A percentile compares a stretch with the other conserved stretches of the same genome.
Evolutionary conservation across 2,329 filamentous ascomycete genomes (phyloP).

Genomic region (Tolypocladium nubicola): DNA sequence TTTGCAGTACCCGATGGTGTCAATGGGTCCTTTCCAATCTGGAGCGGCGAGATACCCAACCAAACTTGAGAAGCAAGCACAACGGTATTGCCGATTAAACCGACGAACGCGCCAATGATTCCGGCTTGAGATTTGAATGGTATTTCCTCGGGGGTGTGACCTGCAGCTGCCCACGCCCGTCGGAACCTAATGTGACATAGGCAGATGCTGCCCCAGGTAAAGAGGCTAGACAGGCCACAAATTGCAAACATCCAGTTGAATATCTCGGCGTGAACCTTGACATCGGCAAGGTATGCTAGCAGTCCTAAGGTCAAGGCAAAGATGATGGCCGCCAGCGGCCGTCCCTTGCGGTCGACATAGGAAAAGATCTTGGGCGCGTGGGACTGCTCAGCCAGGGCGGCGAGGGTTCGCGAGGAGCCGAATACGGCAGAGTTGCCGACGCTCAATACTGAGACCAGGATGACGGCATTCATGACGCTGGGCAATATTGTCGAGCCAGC

Average conservation of each 20-base stretch:
- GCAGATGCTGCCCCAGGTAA: slow-evolving; percentile 79
- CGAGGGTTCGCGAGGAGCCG: slow-evolving; percentile 80
- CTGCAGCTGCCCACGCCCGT: slow-evolving; percentile 57
- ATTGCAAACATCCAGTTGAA: slow-evolving; percentile 74
- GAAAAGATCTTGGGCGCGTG: slow-evolving; percentile 69
- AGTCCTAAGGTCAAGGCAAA: slow-evolving; percentile 59
- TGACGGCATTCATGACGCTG: slow-evolving; percentile 90
- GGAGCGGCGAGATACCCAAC: slow-evolving; percentile 68
- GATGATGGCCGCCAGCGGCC: slow-evolving; percentile 63
- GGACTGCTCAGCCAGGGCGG: slow-evolving; percentile 77
- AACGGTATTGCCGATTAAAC: slow-evolving; percentile 62
- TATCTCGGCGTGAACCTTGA: slow-evolving; percentile 46
- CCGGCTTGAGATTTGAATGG: slow-evolving; percentile 76
- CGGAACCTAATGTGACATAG: slow-evolving; percentile 87
- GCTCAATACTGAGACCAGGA: slow-evolving; percentile 79
- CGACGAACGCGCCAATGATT: slow-evolving; percentile 68
- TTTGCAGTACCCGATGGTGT: slow-evolving; percentile 30
- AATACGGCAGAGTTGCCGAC: slow-evolving; percentile 91
- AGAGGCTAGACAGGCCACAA: slow-evolving; percentile 61
- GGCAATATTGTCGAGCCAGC: slow-evolving; percentile 73
- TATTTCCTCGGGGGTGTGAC: slow-evolving; percentile 61
- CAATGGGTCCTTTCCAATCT: neutral
- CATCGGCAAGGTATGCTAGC: slow-evolving; percentile 63
- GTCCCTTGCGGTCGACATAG: slow-evolving; percentile 75
- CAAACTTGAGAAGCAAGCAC: slow-evolving; percentile 81